Conservation (phyloP, 495 filamentous ascomycete genomes). For the Tuber indicum region DNA sequence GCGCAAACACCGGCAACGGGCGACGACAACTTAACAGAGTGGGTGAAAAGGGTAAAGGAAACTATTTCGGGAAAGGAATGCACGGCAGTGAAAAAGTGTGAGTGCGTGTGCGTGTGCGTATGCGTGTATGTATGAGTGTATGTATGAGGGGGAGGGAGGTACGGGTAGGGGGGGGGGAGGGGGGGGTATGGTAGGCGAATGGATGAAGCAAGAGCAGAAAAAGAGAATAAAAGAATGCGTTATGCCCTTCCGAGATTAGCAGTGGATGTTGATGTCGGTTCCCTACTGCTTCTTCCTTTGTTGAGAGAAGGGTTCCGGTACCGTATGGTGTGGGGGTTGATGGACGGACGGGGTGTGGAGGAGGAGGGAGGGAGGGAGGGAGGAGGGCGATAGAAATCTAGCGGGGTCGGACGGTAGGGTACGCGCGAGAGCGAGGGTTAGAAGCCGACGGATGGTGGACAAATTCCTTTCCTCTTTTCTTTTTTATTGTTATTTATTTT, state of each 20-base stretch:
- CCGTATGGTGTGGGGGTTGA: slow-evolving; percentile 7
- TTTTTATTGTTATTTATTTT: slow-evolving; percentile 6
- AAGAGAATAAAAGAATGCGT: slow-evolving; percentile 16
- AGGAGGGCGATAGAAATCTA: slow-evolving; percentile 1
- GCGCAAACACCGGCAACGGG: background rate
- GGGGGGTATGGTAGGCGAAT: background rate
- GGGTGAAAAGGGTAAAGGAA: background rate
- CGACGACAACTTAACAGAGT: background rate
- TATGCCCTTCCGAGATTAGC: background rate
- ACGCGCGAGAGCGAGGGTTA: background rate
- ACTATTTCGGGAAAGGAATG: background rate
- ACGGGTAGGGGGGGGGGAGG: too few relatives aligned
- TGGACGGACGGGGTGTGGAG: too few relatives aligned
- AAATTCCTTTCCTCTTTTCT: background rate
- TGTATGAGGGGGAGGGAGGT: background rate
- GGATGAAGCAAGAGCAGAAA: slow-evolving; percentile 4
- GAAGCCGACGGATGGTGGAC: background rate
- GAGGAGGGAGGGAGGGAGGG: background rate
- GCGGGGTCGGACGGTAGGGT: slow-evolving; percentile 1
- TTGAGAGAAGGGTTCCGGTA: background rate
- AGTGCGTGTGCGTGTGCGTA: background rate
- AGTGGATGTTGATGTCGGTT: background rate
- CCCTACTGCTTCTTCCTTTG: slow-evolving; percentile 1
- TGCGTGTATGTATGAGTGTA: background rate
- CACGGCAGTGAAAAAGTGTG: background rate